These are phyloP conservation scores for Trichocomaceae sp. DNA, from an alignment of 2,329 filamentous ascomycete species.

Conservation along the genomic window DNA sequence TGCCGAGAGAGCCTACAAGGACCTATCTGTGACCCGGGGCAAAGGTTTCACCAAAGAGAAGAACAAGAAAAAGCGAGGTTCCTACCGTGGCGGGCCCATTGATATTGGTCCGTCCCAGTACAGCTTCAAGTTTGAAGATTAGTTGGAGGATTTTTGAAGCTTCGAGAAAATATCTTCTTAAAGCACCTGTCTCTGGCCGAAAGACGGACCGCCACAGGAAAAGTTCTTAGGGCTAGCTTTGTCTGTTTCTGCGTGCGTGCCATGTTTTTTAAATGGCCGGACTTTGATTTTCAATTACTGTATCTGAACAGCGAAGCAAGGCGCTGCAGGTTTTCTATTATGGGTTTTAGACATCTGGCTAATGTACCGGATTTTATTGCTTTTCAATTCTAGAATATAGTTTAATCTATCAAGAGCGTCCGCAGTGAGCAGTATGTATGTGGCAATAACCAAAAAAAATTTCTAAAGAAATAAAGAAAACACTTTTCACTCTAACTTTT, in stretches of 20 bases:
- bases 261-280: not conserved
- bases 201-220: not conserved
- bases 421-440: no score
- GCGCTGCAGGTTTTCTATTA: conserved; percentile 4
- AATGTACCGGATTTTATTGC: not conserved
- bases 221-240: conserved; percentile 1
- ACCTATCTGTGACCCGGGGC: conserved; percentile 83
- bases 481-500: conserved; percentile 15
- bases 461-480: not conserved
- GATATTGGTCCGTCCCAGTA: conserved; percentile 72
- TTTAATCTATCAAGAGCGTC: not conserved
- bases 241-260: conserved; percentile 7
- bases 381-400: not conserved
- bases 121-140: conserved; percentile 89
- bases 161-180: not conserved
- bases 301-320: conserved; percentile 9
- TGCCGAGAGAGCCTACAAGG: conserved; percentile 78
- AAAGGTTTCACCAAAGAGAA: conserved; percentile 99
- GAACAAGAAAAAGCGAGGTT: conserved; percentile 94
- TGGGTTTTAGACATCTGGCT: not conserved
- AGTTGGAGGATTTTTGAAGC: conserved; percentile 22
- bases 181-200: not conserved
- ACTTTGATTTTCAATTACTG: conserved; percentile 14
- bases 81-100: conserved; percentile 82
- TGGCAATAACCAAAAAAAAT: not conserved